These are phyloP conservation scores for Heliosperma pusillum DNA, from an alignment of 148 eudicot genomes.

Conservation along the genomic window DNA sequence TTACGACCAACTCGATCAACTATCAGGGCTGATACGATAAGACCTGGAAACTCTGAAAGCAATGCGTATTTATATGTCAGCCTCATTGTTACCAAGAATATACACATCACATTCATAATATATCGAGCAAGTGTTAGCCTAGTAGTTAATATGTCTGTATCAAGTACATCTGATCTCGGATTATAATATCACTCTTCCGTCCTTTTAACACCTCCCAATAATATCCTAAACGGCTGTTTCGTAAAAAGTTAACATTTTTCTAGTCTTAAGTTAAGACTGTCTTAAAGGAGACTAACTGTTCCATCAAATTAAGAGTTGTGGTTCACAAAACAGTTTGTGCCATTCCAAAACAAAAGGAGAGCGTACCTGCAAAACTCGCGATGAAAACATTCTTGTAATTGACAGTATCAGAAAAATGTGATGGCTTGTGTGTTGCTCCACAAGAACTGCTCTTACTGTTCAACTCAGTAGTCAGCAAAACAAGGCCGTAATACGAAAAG, in stretches of 20 bases:
- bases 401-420: conserved; percentile 29
- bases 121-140: too few relatives aligned
- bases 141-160: too few relatives aligned
- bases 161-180: too few relatives aligned
- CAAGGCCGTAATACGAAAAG: conserved; percentile 79
- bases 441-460: conserved; percentile 54
- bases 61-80: conserved; percentile 9
- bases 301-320: too few relatives aligned
- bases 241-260: too few relatives aligned
- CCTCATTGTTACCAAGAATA: neutral
- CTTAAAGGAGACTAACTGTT: too few relatives aligned
- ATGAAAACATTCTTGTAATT: conserved; percentile 67
- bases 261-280: too few relatives aligned
- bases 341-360: neutral
- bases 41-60: conserved; percentile 64
- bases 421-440: conserved; percentile 14
- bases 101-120: too few relatives aligned
- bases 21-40: conserved; percentile 55
- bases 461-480: conserved; percentile 72
- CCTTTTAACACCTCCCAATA: too few relatives aligned
- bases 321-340: too few relatives aligned
- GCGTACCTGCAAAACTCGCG: conserved; percentile 80
- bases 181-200: too few relatives aligned
- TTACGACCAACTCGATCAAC: conserved; percentile 85
- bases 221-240: too few relatives aligned